These are phyloP conservation scores for Hypoxylon sp. DNA, from an alignment of 2,329 filamentous ascomycete species.

Conservation along the genomic window DNA sequence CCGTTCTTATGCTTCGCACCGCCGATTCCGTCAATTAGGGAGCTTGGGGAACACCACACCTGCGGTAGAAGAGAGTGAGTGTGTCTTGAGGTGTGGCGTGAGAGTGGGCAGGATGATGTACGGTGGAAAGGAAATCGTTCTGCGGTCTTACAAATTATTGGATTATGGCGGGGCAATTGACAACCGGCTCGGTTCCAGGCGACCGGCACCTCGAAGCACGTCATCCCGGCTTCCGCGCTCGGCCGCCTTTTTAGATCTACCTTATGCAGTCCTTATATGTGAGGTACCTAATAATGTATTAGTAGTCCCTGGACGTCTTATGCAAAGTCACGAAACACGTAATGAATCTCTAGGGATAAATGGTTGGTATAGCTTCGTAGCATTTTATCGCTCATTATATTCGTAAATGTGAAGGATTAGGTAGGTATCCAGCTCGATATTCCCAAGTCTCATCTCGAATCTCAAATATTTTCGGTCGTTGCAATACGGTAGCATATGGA, in stretches of 20 bases:
- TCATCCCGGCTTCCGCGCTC: conserved; percentile 48
- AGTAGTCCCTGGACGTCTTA: not conserved
- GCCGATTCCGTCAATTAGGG: conserved; percentile 1
- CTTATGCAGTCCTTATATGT: not conserved
- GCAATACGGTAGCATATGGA: not conserved
- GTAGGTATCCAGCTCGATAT: not conserved
- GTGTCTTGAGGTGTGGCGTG: not conserved
- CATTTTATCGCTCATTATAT: conserved; percentile 6
- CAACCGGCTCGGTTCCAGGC: conserved; percentile 38
- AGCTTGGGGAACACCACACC: not conserved
- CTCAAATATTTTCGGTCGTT: not conserved
- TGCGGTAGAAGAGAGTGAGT: not conserved
- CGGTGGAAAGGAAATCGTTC: conserved; percentile 1
- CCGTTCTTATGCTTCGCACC: not conserved
- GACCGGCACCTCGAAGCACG: conserved; percentile 46
- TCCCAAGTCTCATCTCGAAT: not conserved
- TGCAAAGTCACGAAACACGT: not conserved
- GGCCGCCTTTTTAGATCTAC: conserved; percentile 8
- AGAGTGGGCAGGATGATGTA: conserved; percentile 2
- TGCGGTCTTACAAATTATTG: conserved; percentile 32
- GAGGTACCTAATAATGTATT: not conserved
- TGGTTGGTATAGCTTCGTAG: not conserved
- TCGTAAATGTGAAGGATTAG: conserved; percentile 2
- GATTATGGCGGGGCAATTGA: conserved; percentile 44
- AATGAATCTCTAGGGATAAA: not conserved